Percentiles rank a stretch among this genome's conserved stretches.
Evolutionary conservation across 2,329 filamentous ascomycete genomes (phyloP).

Genomic region (Pestalotiopsis sp.): DNA sequence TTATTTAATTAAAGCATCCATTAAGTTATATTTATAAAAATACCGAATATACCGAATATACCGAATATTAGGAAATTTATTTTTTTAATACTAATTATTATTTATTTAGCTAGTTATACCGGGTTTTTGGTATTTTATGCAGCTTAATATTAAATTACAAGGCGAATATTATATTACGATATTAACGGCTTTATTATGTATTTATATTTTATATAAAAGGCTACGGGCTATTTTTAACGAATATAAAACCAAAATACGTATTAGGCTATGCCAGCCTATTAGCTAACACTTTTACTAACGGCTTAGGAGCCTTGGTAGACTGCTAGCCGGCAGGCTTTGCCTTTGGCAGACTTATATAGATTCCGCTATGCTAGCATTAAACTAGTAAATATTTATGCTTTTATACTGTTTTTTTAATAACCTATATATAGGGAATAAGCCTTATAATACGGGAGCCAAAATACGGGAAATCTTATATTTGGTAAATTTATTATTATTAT

Average conservation of each 20-base stretch:
- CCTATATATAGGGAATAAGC: too few species aligned
- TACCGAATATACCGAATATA: neutral
- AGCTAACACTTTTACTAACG: too few species aligned
- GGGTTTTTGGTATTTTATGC: neutral
- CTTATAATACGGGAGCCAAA: too few species aligned
- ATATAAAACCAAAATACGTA: too few species aligned
- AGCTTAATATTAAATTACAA: neutral
- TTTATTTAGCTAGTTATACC: neutral
- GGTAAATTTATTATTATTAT: neutral
- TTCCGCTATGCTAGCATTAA: too few species aligned
- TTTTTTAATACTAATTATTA: neutral
- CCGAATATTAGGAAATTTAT: neutral
- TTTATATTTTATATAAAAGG: slow-evolving; percentile 1
- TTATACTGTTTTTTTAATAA: too few species aligned
- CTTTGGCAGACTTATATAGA: too few species aligned
- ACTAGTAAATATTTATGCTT: neutral
- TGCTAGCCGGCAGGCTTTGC: too few species aligned
- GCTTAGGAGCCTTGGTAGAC: too few species aligned
- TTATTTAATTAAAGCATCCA: neutral
- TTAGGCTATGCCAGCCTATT: too few species aligned
- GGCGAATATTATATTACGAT: neutral
- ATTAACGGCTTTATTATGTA: neutral
- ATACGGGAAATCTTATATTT: neutral
- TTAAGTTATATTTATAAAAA: neutral
- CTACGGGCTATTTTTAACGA: neutral